Evolutionary conservation across 2,329 filamentous ascomycete species (phyloP), one percentile per base, ranked within the genome.

Genomic region (Lasiodiplodia sp.): DNA sequence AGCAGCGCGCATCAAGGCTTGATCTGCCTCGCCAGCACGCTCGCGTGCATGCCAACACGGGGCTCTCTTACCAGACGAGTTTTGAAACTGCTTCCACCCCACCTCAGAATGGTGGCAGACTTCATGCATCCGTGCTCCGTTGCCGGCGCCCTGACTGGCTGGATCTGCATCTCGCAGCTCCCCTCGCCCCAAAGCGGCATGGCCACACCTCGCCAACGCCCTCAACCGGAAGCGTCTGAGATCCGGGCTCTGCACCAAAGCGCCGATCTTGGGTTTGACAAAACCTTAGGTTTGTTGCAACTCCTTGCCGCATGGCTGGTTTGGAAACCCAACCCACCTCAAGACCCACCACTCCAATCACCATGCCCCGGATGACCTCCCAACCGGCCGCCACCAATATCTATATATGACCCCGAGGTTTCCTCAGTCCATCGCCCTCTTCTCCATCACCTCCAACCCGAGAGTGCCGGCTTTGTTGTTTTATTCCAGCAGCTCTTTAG

Each of bases 281-380:
- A 69, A 68, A 40, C 69, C 55, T 64, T 69, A 51, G 67, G 31
- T 56, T 57, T 68, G 62, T 67, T 67, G 65, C 65, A 67, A 40
- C 65, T 67, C 65, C 65, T 58, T 28, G 75, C 76, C 77, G 78
- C 73, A 70, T 73, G 70, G 73, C 71, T 74, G 76, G 77, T 80
- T 80, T 80, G 78, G 79, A 81, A 81, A 81, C 78, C 75, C 72
- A 77, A 73, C 73, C 75, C 76, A 79, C 77, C 76, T 77, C 75
- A 79, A 71, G 70, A 74, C 72, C 73, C 77, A 78, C 78, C 78
- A 78, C 78, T 78, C 73, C 71, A 79, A 80, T 80, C 77, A 78
- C 75, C 70, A 76, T 79, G 73, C 74, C 74, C 65, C 55, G 55
- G 65, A 58, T 58, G 53, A 23, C 28, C 47, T 23, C 23, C 12